These are phyloP conservation scores for Elongisporangium prolatum DNA, from an alignment of 352 stramenopile genomes.

Conservation along the genomic window DNA sequence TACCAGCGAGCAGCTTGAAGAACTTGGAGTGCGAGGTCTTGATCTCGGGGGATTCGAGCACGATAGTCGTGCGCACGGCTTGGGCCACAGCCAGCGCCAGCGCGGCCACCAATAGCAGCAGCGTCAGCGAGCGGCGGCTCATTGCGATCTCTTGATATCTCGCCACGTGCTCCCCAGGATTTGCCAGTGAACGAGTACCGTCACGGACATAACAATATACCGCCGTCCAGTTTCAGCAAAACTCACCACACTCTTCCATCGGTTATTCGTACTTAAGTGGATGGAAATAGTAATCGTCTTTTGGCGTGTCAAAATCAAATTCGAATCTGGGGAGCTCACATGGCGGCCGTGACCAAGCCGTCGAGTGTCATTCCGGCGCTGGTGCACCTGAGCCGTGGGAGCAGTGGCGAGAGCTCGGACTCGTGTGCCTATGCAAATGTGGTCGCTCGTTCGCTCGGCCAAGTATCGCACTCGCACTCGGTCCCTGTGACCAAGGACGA, in stretches of 20 bases:
- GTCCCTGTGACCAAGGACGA: constrained; percentile 38
- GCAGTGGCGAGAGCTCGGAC: background rate
- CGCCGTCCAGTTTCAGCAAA: no score
- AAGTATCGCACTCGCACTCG: constrained; percentile 39
- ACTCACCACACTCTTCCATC: no score
- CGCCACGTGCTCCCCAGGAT: background rate
- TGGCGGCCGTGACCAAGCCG: background rate
- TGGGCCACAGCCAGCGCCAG: constrained; percentile 17
- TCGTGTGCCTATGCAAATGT: constrained; percentile 25
- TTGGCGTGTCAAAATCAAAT: background rate
- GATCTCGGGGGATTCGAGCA: constrained; percentile 54
- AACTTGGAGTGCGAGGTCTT: constrained; percentile 72
- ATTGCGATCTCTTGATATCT: background rate
- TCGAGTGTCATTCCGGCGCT: constrained; percentile 2
- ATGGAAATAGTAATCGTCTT: no score
- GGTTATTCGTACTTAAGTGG: background rate
- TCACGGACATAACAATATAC: background rate
- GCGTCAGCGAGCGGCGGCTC: background rate
- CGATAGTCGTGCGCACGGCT: constrained; percentile 56
- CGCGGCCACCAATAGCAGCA: background rate
- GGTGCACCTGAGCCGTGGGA: constrained; percentile 2
- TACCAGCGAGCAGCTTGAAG: constrained; percentile 61
- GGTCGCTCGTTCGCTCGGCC: constrained; percentile 28
- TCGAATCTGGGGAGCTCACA: background rate
- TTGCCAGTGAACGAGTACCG: background rate